Evolutionary conservation across 2,329 filamentous ascomycete species (phyloP).

Genomic region (Diaporthe ilicicola): DNA sequence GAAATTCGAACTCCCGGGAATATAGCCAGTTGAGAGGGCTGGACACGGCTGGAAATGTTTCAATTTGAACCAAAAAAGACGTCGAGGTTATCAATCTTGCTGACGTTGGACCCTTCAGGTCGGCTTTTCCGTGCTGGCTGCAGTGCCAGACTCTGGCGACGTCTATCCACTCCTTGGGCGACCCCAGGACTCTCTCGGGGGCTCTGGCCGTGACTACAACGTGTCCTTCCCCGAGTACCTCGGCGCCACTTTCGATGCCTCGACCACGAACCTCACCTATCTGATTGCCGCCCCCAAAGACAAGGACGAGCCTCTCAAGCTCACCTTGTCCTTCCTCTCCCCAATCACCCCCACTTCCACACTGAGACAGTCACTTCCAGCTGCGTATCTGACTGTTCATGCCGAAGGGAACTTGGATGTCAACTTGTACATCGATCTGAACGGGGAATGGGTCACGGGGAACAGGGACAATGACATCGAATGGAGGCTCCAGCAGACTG

Average conservation of each 20-base stretch:
- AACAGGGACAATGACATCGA: slow-evolving; percentile 73
- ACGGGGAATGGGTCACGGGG: slow-evolving; percentile 85
- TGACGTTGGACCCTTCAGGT: slow-evolving; percentile 43
- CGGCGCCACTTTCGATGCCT: slow-evolving; percentile 57
- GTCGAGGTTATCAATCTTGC: not conserved
- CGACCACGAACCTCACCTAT: slow-evolving; percentile 59
- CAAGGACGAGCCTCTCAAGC: slow-evolving; percentile 42
- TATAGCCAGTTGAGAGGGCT: not conserved
- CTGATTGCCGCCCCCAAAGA: slow-evolving; percentile 43
- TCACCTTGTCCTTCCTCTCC: slow-evolving; percentile 69
- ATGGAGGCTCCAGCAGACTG: slow-evolving; percentile 69
- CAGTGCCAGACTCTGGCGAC: slow-evolving; percentile 49
- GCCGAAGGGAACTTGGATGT: slow-evolving; percentile 73
- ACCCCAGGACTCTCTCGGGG: slow-evolving; percentile 57
- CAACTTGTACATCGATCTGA: slow-evolving; percentile 72
- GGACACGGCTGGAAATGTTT: not conserved
- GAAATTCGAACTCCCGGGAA: not conserved
- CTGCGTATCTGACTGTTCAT: slow-evolving; percentile 77
- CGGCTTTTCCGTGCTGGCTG: slow-evolving; percentile 60
- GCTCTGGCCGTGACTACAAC: slow-evolving; percentile 45
- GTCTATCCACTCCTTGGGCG: slow-evolving; percentile 62
- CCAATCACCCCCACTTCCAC: slow-evolving; percentile 85
- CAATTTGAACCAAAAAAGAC: not conserved
- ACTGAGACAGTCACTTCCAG: slow-evolving; percentile 82
- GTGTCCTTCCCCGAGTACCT: slow-evolving; percentile 53